Base-by-base conservation (phyloP, 139 green algal species). In the Chlorella sp. region DNA sequence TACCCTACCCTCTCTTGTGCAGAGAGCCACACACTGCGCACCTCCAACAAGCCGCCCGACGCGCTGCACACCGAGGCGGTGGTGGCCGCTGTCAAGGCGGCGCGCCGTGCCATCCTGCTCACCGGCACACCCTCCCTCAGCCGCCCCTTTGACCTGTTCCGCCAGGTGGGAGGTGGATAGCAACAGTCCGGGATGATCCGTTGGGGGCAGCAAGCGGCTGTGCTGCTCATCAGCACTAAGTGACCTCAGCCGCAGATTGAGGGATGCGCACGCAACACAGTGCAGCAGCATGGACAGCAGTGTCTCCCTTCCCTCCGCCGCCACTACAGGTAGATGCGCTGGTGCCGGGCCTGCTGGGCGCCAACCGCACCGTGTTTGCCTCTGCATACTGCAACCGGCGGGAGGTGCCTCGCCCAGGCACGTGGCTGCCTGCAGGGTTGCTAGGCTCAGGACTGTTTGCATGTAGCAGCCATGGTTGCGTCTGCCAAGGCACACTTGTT, bases 41-140 rank as follows among this genome's bases (percentile, higher is more conserved):
- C 95, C 13, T 89, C 83, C 74, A 91, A 80, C 83, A 81, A 80
- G 60, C 57, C 78, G 25, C 81, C 86, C 9, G 96, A 98, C 83
- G 87, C 91, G 0, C 79, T 82, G 28, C 88, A 95, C 88, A 97
- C 96, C 4, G 94, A 97, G 86, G 94, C 93, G 0, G 85, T 87
- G 28, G 73, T 85, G 11, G 68, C 87, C 3, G 89, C 92, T 0
- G 84, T 93, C 20, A 68, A 60, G 17, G 55, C 79, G n/a, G 89
- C 94, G 5, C 55, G 65, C 20, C 85, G 93, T 0, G 87, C 88
- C 5, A 87, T 99, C 25, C 87, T 99, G 74, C 93, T 98, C 63
- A 93, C 90, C 1, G 97, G 97, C 30, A 99, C 97, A 4, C 97
- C 97, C 23, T 96, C 90, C 41, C 91, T 99, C 44, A 91, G 70